Evolutionary conservation across 805 yeast species (phyloP).

Genomic region (Yarrowia hollandica): DNA sequence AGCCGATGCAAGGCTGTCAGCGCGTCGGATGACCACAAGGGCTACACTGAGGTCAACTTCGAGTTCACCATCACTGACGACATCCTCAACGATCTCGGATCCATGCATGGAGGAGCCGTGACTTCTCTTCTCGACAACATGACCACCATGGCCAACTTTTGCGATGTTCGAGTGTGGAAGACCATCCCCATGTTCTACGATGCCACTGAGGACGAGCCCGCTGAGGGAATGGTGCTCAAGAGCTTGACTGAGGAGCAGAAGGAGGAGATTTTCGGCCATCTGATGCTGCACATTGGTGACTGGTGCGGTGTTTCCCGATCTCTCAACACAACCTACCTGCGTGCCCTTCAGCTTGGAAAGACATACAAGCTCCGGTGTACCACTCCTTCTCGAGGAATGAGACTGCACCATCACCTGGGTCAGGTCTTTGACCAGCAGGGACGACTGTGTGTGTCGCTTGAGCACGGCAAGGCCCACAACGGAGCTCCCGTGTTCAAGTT

Average conservation of each 20-base stretch:
- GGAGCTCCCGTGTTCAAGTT: constrained; percentile 25
- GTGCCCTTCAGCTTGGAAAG: constrained; percentile 22
- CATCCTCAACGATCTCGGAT: constrained; percentile 27
- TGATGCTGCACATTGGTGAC: constrained; percentile 21
- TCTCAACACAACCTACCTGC: constrained; percentile 22
- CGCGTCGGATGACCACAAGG: constrained; percentile 21
- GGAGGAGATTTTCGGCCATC: constrained; percentile 23
- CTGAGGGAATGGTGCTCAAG: constrained; percentile 15
- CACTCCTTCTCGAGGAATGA: constrained; percentile 28
- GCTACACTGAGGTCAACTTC: constrained; percentile 20
- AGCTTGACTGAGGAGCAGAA: constrained; percentile 19
- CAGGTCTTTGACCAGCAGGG: constrained; percentile 24
- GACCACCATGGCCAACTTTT: constrained; percentile 28
- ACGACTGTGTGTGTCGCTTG: constrained; percentile 14
- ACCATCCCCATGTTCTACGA: constrained; percentile 27
- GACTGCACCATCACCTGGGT: constrained; percentile 21
- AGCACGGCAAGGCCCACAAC: constrained; percentile 28
- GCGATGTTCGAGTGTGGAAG: constrained; percentile 27
- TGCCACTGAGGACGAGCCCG: constrained; percentile 24
- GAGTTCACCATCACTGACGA: constrained; percentile 27
- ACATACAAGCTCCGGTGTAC: constrained; percentile 3
- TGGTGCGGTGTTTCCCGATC: constrained; percentile 29
- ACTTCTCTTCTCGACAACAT: constrained; percentile 23
- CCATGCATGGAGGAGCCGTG: constrained; percentile 29
- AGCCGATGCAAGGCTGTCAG: constrained; percentile 7